Conservation (phyloP, 768 basidiomycete species). For the Amanita exitialis region DNA sequence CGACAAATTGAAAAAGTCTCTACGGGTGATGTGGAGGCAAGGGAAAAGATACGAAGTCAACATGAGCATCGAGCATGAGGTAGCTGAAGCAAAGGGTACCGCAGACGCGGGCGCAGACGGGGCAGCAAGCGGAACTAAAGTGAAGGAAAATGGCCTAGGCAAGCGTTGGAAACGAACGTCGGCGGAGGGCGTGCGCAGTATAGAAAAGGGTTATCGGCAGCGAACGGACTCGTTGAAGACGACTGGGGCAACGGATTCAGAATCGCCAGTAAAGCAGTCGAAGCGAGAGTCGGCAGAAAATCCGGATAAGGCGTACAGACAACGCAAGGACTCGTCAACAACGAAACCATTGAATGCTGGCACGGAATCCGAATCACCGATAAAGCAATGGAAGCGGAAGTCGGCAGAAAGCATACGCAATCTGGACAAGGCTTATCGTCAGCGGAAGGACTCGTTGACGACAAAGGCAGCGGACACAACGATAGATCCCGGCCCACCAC, state of each 20-base stretch:
- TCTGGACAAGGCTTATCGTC: background rate
- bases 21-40: background rate
- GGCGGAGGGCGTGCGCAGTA: no score
- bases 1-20: background rate
- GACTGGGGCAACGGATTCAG: no score
- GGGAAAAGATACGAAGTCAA: background rate
- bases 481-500: background rate
- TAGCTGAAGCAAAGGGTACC: background rate
- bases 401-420: background rate
- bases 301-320: no score
- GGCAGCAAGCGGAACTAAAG: background rate
- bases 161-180: background rate
- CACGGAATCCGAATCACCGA: no score
- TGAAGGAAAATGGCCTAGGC: background rate
- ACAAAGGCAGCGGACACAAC: background rate
- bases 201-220: no score
- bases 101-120: background rate
- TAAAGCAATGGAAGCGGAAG: background rate
- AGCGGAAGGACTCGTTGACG: background rate
- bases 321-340: no score
- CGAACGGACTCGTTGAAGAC: no score
- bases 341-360: no score
- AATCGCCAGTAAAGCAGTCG: no score
- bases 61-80: background rate
- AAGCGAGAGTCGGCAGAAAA: no score